Evolutionary conservation across 2,329 filamentous ascomycete genomes (phyloP), one percentile per base, ranked within the genome.

Genomic region (Colletotrichum cordylinicola): DNA sequence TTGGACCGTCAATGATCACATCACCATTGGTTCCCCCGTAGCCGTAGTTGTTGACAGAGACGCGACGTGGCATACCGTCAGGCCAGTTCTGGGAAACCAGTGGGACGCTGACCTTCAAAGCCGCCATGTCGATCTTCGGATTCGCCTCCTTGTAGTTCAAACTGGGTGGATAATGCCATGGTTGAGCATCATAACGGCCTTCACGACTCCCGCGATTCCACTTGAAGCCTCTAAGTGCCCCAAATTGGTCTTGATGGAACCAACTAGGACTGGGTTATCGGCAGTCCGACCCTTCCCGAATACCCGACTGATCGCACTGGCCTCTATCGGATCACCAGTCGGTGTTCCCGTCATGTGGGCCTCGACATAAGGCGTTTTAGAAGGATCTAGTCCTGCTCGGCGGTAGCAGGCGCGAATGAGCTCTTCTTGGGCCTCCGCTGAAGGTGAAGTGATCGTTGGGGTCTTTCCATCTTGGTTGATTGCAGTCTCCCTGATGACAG

Each of bases 301-400:
- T 0, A 87, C 85, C 43, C 86, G 82, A 0, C 87, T 86, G 16
- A 90, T 83, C 4, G 89, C 89, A 48, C 85, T 85, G 2, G 88
- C 82, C 73, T 91, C 89, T 70, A 87, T 84, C 77, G 84, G 85
- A 75, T 91, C 89, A 8, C 91, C 90, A 3, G 88, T 89, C 29
- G 88, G 86, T 0, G 91, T 93, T 2, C 91, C 91, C 0, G 91
- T 93, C 8, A 91, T 91, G 78, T 90, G 90, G 31, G 89, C 90
- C 78, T 92, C 90, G 56, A 91, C 87, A 67, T 88, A 92, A 4
- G 67, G 68, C 1, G 78, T 79, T 13, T 81, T 37, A 43, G 77
- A 76, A 67, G 66, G 79, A 76, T 69, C 79, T 61, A 9, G 70
- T n/a, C 65, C 82, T 77, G 73, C 73, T 2, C 74, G 56, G 5